Evolutionary conservation across 352 stramenopile species (phyloP), one percentile per base, ranked within the genome.

Genomic region (Saprolegnia parasitica): DNA sequence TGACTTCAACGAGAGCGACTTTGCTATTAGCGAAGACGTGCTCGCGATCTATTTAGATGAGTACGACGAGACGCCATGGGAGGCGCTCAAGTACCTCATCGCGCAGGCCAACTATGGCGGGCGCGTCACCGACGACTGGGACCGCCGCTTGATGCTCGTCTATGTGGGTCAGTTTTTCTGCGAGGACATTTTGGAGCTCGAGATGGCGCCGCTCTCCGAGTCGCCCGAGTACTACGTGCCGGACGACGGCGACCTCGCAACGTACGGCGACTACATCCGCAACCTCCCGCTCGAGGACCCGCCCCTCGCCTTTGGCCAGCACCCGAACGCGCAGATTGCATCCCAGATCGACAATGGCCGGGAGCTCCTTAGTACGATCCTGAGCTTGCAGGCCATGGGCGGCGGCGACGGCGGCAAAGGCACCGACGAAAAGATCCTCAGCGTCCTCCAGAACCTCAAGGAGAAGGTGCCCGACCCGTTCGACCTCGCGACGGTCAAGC

Each of bases 1-100:
- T 79, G 96, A 98, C 61, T 98, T 98, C 64, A 98, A 99, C 73
- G 94, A 98, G 71, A 95, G 89, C 5, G 96, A 98, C 78, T 98
- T 98, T 78, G 83, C 88, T 18, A 98, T 98, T 72, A 98, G 90
- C 65, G 91, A 98, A 62, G 93, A 98, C 70, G 89, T 98, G 29
- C 75, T 98, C 35, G 91, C 92, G 13, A 97, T 98, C 45, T 98
- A 98, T 74, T 76, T 98, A 21, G 85, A 95, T 63, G 83, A 95
- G 72, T 96, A 97, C 72, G 89, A 95, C 40, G 90, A 97, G 37
- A 97, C 89, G 4, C 91, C 90, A 11, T 97, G 90, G 90, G 89
- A 96, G 46, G 94, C 96, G 9, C 90, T 98, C 42, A 95, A 96
- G 70, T 99, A 98, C 73, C 75, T 98, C 21, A 98, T 98, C 32